phyloP scores from a whole-genome alignment of 345 rosid genomes.

The Odontarrhena argentea region DNA sequence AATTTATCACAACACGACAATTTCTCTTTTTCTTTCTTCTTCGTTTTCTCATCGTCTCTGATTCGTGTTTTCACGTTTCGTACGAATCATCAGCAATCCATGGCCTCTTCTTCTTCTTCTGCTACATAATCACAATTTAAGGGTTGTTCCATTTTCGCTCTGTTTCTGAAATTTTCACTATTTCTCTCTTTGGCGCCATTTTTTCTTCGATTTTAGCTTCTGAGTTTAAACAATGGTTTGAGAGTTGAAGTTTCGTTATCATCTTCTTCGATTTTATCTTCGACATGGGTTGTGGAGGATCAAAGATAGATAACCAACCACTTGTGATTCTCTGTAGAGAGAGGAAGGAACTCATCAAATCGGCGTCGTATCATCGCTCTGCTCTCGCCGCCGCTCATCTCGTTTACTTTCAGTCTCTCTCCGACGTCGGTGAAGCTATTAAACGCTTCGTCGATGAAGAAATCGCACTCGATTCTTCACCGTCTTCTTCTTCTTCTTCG shows the following conservation, averaged over 20 bases:
- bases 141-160: neutral
- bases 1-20: conserved; percentile 28
- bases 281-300: conserved; percentile 89
- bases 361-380: conserved; percentile 66
- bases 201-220: conserved; percentile 19
- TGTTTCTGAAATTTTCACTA: neutral
- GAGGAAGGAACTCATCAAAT: conserved; percentile 66
- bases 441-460: conserved; percentile 79
- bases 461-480: conserved; percentile 44
- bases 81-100: conserved; percentile 23
- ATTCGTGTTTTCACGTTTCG: conserved; percentile 24
- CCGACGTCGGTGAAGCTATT: conserved; percentile 77
- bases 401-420: conserved; percentile 66
- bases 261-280: neutral
- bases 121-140: neutral
- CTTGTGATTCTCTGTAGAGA: conserved; percentile 76
- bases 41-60: neutral
- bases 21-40: neutral
- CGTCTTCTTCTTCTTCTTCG: conserved; percentile 41
- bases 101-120: conserved; percentile 25
- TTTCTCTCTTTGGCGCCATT: neutral
- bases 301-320: conserved; percentile 72
- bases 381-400: conserved; percentile 85
- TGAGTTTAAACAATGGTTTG: neutral
- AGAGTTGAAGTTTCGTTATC: neutral